These are phyloP conservation scores for Discostella pseudostelligera DNA, from an alignment of 108 stramenopile species.

Conservation along the genomic window DNA sequence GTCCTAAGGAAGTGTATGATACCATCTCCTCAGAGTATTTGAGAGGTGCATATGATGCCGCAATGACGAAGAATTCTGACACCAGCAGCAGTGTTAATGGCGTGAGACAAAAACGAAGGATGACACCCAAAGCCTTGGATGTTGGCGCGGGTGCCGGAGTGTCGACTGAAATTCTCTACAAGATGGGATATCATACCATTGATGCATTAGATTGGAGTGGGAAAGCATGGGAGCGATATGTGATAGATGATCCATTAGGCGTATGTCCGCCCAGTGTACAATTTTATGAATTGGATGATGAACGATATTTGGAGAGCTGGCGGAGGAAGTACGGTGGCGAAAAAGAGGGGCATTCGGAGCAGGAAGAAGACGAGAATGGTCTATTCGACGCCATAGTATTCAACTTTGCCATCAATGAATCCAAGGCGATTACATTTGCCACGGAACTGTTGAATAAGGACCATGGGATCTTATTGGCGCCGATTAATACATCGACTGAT, in stretches of 20 bases:
- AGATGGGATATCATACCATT: slow-evolving; percentile 66
- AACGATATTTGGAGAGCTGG: slow-evolving; percentile 56
- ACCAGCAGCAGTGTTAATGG: too few relatives aligned
- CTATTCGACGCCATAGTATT: slow-evolving; percentile 71
- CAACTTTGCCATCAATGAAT: slow-evolving; percentile 83
- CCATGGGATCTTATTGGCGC: slow-evolving; percentile 68
- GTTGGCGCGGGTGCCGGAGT: slow-evolving; percentile 87
- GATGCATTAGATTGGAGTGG: slow-evolving; percentile 87
- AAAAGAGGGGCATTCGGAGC: slow-evolving; percentile 9
- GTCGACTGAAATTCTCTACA: slow-evolving; percentile 72
- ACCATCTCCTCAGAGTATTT: slow-evolving; percentile 49
- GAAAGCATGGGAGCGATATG: slow-evolving; percentile 70
- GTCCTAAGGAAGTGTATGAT: slow-evolving; percentile 83
- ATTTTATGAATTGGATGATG: slow-evolving; percentile 81
- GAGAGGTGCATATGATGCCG: slow-evolving; percentile 15
- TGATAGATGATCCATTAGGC: slow-evolving; percentile 53
- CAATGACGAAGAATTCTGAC: too few relatives aligned
- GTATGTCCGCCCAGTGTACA: slow-evolving; percentile 55
- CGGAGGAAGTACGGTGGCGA: slow-evolving; percentile 5
- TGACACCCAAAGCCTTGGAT: slow-evolving; percentile 57
- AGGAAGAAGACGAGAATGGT: slow-evolving; percentile 15
- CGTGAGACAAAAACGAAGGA: background rate
- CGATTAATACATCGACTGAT: slow-evolving; percentile 71
- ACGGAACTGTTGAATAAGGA: slow-evolving; percentile 51
- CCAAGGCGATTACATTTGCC: slow-evolving; percentile 67